phyloP scores from a whole-genome alignment of 208 protist species.

The Trypanosoma avium region DNA sequence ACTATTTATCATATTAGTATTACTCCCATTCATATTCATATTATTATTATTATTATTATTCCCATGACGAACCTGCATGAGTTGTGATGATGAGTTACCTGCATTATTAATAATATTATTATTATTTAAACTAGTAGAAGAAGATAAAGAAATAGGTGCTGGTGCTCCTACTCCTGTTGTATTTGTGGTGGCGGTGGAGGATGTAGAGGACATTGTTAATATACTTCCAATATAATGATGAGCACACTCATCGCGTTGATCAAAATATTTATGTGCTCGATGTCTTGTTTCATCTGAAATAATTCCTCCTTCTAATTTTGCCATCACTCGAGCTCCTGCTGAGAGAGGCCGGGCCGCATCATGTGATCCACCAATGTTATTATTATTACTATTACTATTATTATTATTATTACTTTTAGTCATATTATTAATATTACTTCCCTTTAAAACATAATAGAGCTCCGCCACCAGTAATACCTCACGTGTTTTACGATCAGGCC shows the following conservation, averaged over 20 bases:
- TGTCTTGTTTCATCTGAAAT: constrained; percentile 59
- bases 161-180: background rate
- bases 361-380: constrained; percentile 31
- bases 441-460: too few species aligned
- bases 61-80: background rate
- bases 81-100: background rate
- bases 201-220: too few species aligned
- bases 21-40: constrained; percentile 21
- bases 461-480: constrained; percentile 57
- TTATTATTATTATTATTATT: constrained; percentile 15
- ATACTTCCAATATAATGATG: constrained; percentile 26
- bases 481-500: constrained; percentile 25
- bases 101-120: background rate
- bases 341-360: constrained; percentile 14
- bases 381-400: too few species aligned
- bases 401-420: too few species aligned
- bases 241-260: constrained; percentile 10
- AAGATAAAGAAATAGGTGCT: too few species aligned
- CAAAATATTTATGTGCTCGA: constrained; percentile 29
- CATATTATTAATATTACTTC: too few species aligned
- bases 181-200: background rate
- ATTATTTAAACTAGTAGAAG: background rate
- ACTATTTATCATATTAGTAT: background rate
- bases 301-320: constrained; percentile 45
- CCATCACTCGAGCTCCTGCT: constrained; percentile 35